phyloP scores from a whole-genome alignment of 2,329 filamentous ascomycete genomes.

The Venturia nashicola region DNA sequence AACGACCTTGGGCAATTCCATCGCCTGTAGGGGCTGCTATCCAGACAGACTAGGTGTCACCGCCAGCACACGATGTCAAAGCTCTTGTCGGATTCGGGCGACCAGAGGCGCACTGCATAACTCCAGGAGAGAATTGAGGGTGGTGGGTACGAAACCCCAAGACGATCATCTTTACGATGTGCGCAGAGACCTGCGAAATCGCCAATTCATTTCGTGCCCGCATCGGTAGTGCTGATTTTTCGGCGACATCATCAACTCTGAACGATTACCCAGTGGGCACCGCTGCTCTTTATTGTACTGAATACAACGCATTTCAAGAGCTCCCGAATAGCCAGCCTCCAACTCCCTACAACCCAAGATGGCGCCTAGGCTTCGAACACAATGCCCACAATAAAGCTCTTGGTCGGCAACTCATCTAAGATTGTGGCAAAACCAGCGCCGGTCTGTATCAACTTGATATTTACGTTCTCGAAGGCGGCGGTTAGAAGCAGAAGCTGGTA shows the following conservation, averaged over 20 bases:
- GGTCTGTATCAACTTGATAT: background rate
- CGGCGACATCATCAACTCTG: background rate
- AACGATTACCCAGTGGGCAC: background rate
- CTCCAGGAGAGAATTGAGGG: slow-evolving; percentile 12
- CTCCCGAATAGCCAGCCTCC: background rate
- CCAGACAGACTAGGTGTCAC: too few relatives aligned
- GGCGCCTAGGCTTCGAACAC: background rate
- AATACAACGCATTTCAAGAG: background rate
- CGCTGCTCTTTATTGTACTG: background rate
- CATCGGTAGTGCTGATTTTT: background rate
- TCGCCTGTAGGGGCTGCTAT: too few relatives aligned
- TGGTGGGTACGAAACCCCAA: background rate
- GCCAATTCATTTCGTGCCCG: background rate
- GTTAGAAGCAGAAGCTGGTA: background rate
- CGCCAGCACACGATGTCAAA: too few relatives aligned
- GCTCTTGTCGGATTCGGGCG: background rate
- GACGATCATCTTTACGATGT: background rate
- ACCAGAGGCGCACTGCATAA: slow-evolving; percentile 12
- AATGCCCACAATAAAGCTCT: background rate
- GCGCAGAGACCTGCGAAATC: background rate
- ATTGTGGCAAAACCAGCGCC: background rate
- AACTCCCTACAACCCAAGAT: background rate
- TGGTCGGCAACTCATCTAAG: background rate
- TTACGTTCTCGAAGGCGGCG: background rate
- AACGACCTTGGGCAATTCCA: too few relatives aligned